Percentiles rank a stretch among this genome's conserved stretches.
phyloP scores from a whole-genome alignment of 225 moss, liverwort and hornwort genomes.

The Antitrichia curtipendula region DNA sequence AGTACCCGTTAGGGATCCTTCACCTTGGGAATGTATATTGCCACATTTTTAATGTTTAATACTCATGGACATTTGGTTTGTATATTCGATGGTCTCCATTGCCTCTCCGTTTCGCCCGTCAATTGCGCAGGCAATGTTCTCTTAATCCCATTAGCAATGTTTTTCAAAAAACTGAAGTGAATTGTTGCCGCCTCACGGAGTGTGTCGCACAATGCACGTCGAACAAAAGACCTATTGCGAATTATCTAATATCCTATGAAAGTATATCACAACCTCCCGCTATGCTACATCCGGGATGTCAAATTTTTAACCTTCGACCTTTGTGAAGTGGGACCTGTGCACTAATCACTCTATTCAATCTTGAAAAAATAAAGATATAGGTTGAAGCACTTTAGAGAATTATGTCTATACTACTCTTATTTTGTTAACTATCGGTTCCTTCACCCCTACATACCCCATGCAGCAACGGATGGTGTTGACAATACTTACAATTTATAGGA shows the following conservation, averaged over 20 bases:
- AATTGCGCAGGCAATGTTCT: no score
- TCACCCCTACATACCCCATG: no score
- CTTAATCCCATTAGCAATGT: neutral
- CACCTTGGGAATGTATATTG: neutral
- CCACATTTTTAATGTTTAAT: neutral
- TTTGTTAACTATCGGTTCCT: no score
- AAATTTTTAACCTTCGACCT: neutral
- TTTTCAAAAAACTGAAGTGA: neutral
- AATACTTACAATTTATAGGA: no score
- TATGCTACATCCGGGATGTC: no score
- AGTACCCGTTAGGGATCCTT: neutral
- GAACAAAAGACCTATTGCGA: neutral
- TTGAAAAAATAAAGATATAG: neutral
- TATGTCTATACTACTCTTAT: neutral
- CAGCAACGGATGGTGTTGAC: no score
- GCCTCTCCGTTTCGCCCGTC: no score
- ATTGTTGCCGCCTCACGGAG: no score
- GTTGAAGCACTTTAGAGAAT: accelerated
- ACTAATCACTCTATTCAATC: neutral
- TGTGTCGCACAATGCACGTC: no score
- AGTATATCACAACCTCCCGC: no score
- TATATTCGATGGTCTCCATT: neutral
- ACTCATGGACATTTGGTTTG: neutral
- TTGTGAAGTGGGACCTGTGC: no score
- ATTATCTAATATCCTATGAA: no score